Evolutionary conservation across 768 basidiomycete genomes (phyloP), one percentile per base, ranked within the genome.

Genomic region (Cytidiella melzeri): DNA sequence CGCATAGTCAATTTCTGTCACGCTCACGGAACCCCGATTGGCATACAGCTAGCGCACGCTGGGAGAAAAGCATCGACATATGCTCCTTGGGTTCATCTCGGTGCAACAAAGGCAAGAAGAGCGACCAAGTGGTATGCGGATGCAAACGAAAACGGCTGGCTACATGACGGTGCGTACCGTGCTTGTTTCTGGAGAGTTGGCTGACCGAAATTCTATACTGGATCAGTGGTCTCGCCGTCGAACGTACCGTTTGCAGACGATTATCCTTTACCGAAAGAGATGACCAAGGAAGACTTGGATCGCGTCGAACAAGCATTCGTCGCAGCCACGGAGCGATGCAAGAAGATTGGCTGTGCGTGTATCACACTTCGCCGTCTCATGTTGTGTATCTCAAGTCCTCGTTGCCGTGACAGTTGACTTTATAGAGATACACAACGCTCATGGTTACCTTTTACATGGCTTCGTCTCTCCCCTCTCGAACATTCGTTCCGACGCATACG

Each of bases 391-490:
- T 36, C 13, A 25, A 37, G 11, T 23, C 27, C 20, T 36, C 13
- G 7, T 24, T 41, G 10, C 5, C 34, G 9, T 20, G 18, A 4
- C 57, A 82, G 81, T 79, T 56, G 81, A 85, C 60, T 81, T 83
- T 60, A 80, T 87, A 34, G 84, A 89, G 61, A 57, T 89, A 15
- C 87, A 89, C 60, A 76, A 64, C 6, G 87, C 86, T 2, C 86
- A 90, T 60, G 85, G 79, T 25, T 84, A 84, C 59, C 74, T 87
- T n/a, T 26, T 83, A 1, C 77, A 81, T 61, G 61, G 69, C 18
- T 92, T 91, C 66, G 60, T 83, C 9, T 87, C 85, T 3, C 89
- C 89, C 1, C 62, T 89, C 25, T 84, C 83, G 12, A 92, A 93
- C 70, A 64, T 62, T 5, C 81, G 88, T 26, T 73, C 72, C 5